phyloP scores from a whole-genome alignment of 2,329 filamentous ascomycete species.

The Fusarium papillatum region DNA sequence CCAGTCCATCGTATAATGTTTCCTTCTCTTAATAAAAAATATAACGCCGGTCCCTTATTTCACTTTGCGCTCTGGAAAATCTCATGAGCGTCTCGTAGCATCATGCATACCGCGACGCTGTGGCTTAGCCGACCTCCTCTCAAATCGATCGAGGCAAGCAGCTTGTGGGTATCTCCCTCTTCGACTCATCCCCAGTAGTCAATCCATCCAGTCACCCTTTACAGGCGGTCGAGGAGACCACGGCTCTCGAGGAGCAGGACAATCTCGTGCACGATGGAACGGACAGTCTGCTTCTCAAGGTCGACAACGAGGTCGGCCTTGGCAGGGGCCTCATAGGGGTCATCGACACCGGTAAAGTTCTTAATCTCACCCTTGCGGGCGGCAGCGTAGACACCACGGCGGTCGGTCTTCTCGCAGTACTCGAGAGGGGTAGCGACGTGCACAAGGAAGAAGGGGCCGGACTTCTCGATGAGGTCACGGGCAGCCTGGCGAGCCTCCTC shows the following conservation, averaged over 20 bases:
- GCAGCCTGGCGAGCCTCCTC: conserved; percentile 83
- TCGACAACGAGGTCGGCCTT: conserved; percentile 91
- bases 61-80: conserved; percentile 33
- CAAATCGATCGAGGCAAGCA: conserved; percentile 15
- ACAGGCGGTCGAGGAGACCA: conserved; percentile 84
- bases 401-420: conserved; percentile 95
- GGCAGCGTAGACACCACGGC: conserved; percentile 87
- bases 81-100: conserved; percentile 21
- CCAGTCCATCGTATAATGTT: neutral
- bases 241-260: conserved; percentile 91
- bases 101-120: conserved; percentile 13
- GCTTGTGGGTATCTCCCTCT: conserved; percentile 36
- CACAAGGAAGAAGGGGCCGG: conserved; percentile 92
- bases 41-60: conserved; percentile 38
- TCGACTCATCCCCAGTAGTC: conserved; percentile 18
- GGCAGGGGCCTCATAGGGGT: conserved; percentile 89
- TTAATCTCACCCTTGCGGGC: conserved; percentile 93
- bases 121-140: conserved; percentile 10
- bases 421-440: conserved; percentile 95
- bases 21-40: conserved; percentile 32
- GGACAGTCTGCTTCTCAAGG: conserved; percentile 86
- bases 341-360: conserved; percentile 98
- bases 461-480: conserved; percentile 87
- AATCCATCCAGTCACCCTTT: conserved; percentile 40
- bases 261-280: conserved; percentile 97